Conservation (phyloP, 2,329 filamentous ascomycete genomes). For the Achaetomium macrosporum region DNA sequence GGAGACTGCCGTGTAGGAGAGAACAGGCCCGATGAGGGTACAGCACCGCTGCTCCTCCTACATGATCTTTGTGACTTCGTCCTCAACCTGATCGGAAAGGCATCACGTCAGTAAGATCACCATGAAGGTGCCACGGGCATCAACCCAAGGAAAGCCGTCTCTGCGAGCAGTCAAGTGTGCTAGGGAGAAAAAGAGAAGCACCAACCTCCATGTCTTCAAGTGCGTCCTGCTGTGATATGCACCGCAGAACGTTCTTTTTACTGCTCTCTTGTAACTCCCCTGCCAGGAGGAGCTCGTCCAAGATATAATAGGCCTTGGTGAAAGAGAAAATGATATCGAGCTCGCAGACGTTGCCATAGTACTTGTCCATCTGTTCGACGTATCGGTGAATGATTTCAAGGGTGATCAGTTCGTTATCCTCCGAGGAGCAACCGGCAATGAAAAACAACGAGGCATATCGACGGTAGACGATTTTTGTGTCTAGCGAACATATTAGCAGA, state of each 20-base stretch:
- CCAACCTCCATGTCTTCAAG: slow-evolving; percentile 99
- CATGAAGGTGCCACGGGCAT: slow-evolving; percentile 6
- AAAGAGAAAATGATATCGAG: slow-evolving; percentile 99
- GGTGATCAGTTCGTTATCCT: slow-evolving; percentile 96
- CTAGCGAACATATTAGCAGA: slow-evolving; percentile 41
- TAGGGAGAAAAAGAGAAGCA: slow-evolving; percentile 26
- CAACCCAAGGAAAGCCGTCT: not conserved
- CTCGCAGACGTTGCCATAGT: slow-evolving; percentile 99
- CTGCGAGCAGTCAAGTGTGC: not conserved
- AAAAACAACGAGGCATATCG: slow-evolving; percentile 99
- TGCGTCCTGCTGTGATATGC: slow-evolving; percentile 95
- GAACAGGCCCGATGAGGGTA: slow-evolving; percentile 11
- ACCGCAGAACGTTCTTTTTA: slow-evolving; percentile 96
- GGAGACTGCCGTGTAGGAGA: slow-evolving; percentile 10
- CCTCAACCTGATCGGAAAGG: slow-evolving; percentile 65
- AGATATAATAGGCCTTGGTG: slow-evolving; percentile 98
- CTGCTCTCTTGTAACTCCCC: slow-evolving; percentile 98
- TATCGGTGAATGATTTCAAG: slow-evolving; percentile 99
- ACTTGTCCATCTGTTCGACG: slow-evolving; percentile 99
- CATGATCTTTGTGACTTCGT: slow-evolving; percentile 88
- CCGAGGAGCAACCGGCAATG: slow-evolving; percentile 94
- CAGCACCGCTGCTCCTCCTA: slow-evolving; percentile 39
- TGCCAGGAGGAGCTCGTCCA: slow-evolving; percentile 90
- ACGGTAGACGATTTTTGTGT: slow-evolving; percentile 97
- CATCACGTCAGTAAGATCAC: slow-evolving; percentile 45